Evolutionary conservation across 2,329 filamentous ascomycete species (phyloP), one percentile per base, ranked within the genome.

Genomic region (Apiospora koreana): DNA sequence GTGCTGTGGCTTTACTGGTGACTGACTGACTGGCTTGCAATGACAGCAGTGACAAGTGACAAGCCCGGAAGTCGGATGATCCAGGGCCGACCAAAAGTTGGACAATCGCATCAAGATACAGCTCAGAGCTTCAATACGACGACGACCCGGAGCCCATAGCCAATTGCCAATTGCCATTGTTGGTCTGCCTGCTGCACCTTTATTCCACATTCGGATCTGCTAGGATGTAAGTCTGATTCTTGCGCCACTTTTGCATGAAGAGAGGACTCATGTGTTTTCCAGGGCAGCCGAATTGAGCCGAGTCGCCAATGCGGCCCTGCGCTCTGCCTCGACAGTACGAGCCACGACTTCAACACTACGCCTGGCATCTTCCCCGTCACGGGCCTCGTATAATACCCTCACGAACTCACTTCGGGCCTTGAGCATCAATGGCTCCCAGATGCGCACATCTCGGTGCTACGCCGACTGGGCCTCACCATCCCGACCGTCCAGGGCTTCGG

Each of bases 391-490:
- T 4, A 28, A 23, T 14, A 38, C 45, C n/a, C 25, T 68, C 31
- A 25, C 45, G 31, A 21, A 25, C 1, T 48, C 45, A 25, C 21
- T 68, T 18, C 66, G 43, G 7, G 45, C 28, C 66, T 25, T 68
- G 45, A 50, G 46, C 45, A 54, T 68, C 45, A 68, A 41, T 41
- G 45, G 66, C 45, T 48, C 28, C 31, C 25, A 18, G 18, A 38
- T 23, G 31, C 54, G 54, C 31, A 62, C 64, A 28, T 12, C n/a
- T 21, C 70, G 70, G 6, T 45, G 35, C 65, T 31, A 76, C 31
- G 76, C 77, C 8, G 67, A 71, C 9, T 74, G 74, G 28, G 31
- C 73, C 1, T 64, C 69, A 18, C 78, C 77, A 62, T 31, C 35
- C 12, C 45, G 38, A 14, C 35, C 54, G 18, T 38, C 54, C 12